A percentile compares a stretch with the other conserved stretches of the same genome.
These are phyloP conservation scores for Wickerhamiella nectarea DNA, from an alignment of 805 yeast genomes.

Conservation along the genomic window DNA sequence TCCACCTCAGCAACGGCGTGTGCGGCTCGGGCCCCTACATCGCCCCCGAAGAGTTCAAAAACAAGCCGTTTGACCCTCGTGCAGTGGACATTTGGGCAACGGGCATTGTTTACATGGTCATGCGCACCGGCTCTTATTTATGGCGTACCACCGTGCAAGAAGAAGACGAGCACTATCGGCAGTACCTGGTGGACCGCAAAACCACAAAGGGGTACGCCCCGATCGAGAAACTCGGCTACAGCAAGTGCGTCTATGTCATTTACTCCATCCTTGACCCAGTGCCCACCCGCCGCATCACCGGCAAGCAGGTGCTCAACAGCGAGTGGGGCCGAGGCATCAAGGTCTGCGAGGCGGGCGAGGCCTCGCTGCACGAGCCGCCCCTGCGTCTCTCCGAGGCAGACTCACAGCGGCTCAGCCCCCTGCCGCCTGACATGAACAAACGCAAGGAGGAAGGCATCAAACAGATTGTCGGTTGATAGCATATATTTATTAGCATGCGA, in stretches of 20 bases:
- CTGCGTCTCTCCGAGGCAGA: neutral
- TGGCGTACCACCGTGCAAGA: conserved; percentile 69
- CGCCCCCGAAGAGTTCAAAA: conserved; percentile 73
- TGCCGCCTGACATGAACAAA: neutral
- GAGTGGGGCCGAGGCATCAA: conserved; percentile 92
- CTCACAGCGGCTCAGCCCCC: neutral
- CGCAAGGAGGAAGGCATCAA: neutral
- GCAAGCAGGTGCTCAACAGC: conserved; percentile 73
- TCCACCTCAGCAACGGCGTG: conserved; percentile 55
- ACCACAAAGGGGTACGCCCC: conserved; percentile 84
- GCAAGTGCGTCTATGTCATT: conserved; percentile 83
- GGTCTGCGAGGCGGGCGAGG: conserved; percentile 57
- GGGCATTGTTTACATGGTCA: conserved; percentile 63
- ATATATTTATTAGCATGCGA: neutral
- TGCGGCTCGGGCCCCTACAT: conserved; percentile 86
- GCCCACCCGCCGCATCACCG: conserved; percentile 75
- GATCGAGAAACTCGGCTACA: conserved; percentile 69
- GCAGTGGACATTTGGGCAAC: conserved; percentile 81
- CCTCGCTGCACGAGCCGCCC: conserved; percentile 4
- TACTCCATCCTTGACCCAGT: conserved; percentile 88
- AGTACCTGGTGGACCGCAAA: conserved; percentile 64
- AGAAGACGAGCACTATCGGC: conserved; percentile 68
- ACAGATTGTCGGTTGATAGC: neutral
- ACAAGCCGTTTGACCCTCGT: conserved; percentile 55
- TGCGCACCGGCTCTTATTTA: conserved; percentile 84